Evolutionary conservation across 345 rosid species (phyloP).

Genomic region (Salix caprea): DNA sequence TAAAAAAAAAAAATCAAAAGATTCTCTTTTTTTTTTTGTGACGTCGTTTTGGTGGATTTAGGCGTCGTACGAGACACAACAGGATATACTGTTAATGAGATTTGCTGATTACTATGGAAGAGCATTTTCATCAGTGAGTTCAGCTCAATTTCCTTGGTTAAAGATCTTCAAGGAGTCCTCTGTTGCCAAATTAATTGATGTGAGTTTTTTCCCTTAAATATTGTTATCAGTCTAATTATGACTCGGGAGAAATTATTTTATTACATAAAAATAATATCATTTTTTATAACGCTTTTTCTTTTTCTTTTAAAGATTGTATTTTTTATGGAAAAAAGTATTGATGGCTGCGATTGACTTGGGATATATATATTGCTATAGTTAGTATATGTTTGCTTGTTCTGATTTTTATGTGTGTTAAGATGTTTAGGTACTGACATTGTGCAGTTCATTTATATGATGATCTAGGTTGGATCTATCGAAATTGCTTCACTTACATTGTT

Average conservation of each 20-base stretch:
- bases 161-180: constrained; percentile 55
- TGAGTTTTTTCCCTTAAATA: constrained; percentile 15
- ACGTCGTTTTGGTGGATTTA: constrained; percentile 10
- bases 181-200: constrained; percentile 49
- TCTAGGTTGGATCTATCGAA: neutral
- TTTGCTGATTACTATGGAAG: constrained; percentile 67
- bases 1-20: neutral
- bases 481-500: neutral
- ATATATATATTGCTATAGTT: neutral
- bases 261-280: neutral
- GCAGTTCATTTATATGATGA: neutral
- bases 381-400: neutral
- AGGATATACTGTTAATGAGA: constrained; percentile 61
- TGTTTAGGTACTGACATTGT: neutral
- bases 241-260: neutral
- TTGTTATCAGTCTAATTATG: neutral
- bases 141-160: constrained; percentile 63
- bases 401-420: neutral
- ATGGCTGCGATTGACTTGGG: neutral
- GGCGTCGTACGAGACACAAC: constrained; percentile 47
- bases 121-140: constrained; percentile 47
- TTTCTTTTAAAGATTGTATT: neutral
- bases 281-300: neutral
- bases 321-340: neutral
- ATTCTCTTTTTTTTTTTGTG: neutral